Base-by-base conservation (phyloP, 2,329 filamentous ascomycete genomes). In the Microdochium trichocladiopsis region DNA sequence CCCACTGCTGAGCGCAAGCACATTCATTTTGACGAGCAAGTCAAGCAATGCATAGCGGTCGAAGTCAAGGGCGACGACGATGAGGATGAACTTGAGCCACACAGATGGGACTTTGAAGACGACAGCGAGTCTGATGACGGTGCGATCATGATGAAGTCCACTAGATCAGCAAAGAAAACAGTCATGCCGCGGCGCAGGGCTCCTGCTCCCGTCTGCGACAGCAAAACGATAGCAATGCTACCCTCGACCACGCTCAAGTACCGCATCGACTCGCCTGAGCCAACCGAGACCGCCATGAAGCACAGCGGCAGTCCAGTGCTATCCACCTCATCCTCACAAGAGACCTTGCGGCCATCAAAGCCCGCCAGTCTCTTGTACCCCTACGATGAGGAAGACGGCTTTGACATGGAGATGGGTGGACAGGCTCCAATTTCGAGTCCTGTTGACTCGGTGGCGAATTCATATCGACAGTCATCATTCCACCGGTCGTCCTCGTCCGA, bases 11-110 rank as follows among this genome's bases (percentile, higher is more conserved):
- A 87, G 61, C 81, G 84, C 62, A 91, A 86, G 55, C 93, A 96
- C 66, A 97, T 99, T 58, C 90, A 95, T 63, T 99, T 99, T 69
- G 94, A 96, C 65, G 89, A 96, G 64, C 88, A 93, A 70, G 94
- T 99, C 2, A 86, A 92, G 66, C 93, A 97, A 66, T 96, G 92
- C 66, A 96, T 96, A 58, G 94, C 94, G 8, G 83, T 99, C 28
- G 92, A 97, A 31, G 79, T 84, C 60, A 95, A 95, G 71, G 84
- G 88, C 57, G 86, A 86, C 23, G 87, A 92, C 48, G 83, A 88
- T 25, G 83, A 88, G 11, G 84, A 90, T 12, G 79, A 83, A 23
- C 70, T 76, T 3, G 78, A 79, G 4, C 33, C 55, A 50, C 25
- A 55, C 56, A 52, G 55, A 24, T 62, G 65, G 66, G 54, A 53